Base-by-base conservation (phyloP, 768 basidiomycete species). In the Lactarius tabidus region DNA sequence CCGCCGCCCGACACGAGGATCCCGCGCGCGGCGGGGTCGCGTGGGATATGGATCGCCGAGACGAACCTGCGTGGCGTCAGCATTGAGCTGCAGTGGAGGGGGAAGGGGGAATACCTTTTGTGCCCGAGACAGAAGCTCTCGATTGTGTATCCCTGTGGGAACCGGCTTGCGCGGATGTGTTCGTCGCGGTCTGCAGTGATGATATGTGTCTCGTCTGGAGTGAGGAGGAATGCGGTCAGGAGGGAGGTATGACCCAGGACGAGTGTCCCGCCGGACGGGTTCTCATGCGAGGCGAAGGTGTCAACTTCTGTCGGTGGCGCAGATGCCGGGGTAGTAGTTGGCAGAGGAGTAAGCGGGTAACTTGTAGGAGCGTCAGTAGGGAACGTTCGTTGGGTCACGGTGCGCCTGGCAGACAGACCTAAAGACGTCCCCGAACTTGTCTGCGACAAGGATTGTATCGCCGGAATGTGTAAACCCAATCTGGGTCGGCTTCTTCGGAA, bases 341-440 rank as follows among this genome's bases (percentile, higher is more conserved):
- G 41, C 70, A 76, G n/a, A 35, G 56, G 41, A 26, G 2, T 74
- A 64, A 5, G 70, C 66, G n/a, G 73, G 68, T 59, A 81, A 15
- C 64, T 65, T 90, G 69, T 17, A 9, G 8, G 12, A 39, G 28
- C 8, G 3, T 67, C 52, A 43, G 54, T n/a, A 31, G 6, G 33
- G 14, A 51, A 51, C 23, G 48, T 41, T 15, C 18, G 58, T 31
- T 52, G 26, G 52, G 15, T 28, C 8, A 18, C 43, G 39, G 29
- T 41, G 43, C 67, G 79, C 10, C 12, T 18, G 31, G 7, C 6
- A 20, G 6, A 60, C 62, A 36, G 57, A 90, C 92, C 85, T 85
- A 77, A 94, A 96, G 45, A 96, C 83, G 72, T 98, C 96, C 0
- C 96, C 96, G 67, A 97, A 95, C 76, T 97, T 98, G 76, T 99